Percentiles rank a stretch among this genome's conserved stretches.
Conservation (phyloP, 2,329 filamentous ascomycete species). For the Ophiosphaerella herpotricha region DNA sequence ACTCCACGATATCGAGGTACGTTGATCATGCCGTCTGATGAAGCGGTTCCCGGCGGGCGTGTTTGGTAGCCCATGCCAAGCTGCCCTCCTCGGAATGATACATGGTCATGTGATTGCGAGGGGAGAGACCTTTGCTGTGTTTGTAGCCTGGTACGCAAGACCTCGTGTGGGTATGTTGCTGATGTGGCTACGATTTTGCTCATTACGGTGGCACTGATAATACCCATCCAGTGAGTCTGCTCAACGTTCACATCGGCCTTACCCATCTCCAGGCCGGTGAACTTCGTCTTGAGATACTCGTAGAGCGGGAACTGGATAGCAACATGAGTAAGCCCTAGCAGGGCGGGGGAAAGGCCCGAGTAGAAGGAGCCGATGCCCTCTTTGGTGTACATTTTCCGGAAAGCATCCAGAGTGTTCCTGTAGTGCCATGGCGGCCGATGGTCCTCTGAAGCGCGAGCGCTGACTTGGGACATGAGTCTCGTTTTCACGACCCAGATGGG, state of each 20-base stretch:
- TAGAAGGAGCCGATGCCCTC: slow-evolving; percentile 93
- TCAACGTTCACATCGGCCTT: slow-evolving; percentile 61
- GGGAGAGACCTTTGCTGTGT: slow-evolving; percentile 79
- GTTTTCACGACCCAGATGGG: slow-evolving; percentile 99
- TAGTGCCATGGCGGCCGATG: slow-evolving; percentile 86
- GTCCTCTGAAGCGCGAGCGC: slow-evolving; percentile 57
- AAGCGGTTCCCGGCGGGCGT: slow-evolving; percentile 51
- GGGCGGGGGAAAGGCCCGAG: slow-evolving; percentile 87
- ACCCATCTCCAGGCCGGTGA: slow-evolving; percentile 90
- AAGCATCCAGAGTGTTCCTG: slow-evolving; percentile 84
- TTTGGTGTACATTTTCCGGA: slow-evolving; percentile 90
- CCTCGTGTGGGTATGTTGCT: slow-evolving; percentile 96
- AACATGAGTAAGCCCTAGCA: slow-evolving; percentile 91
- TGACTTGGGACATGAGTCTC: slow-evolving; percentile 91
- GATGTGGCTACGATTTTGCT: slow-evolving; percentile 95
- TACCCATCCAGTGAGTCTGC: slow-evolving; percentile 77
- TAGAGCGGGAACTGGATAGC: slow-evolving; percentile 97
- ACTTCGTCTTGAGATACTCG: slow-evolving; percentile 86
- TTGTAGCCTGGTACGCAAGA: slow-evolving; percentile 89
- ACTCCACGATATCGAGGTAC: slow-evolving; percentile 72
- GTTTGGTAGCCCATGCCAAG: slow-evolving; percentile 47
- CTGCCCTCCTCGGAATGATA: slow-evolving; percentile 51
- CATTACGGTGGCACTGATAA: slow-evolving; percentile 84
- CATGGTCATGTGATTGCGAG: slow-evolving; percentile 53
- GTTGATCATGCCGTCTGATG: slow-evolving; percentile 63